These are phyloP conservation scores for Emergomyces pasteurianus DNA, from an alignment of 2,329 filamentous ascomycete species.

Conservation along the genomic window DNA sequence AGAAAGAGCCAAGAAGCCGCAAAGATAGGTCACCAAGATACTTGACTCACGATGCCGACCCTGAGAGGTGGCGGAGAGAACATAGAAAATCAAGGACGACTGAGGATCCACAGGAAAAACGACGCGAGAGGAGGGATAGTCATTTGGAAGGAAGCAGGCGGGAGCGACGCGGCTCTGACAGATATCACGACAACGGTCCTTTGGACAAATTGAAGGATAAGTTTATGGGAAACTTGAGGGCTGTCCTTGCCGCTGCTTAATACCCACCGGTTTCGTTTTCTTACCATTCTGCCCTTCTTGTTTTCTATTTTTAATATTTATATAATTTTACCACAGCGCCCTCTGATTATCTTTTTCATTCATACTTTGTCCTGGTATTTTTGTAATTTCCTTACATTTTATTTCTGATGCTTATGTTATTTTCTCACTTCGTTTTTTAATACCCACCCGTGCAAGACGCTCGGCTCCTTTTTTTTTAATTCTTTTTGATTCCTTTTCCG, in stretches of 20 bases:
- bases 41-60: not conserved
- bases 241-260: conserved; percentile 7
- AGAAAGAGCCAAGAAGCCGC: not conserved
- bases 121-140: conserved; percentile 6
- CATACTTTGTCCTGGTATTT: not conserved
- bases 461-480: not conserved
- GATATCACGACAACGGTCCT: conserved; percentile 3
- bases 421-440: not conserved
- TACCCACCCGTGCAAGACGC: not conserved
- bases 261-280: not conserved
- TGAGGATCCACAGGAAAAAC: not conserved
- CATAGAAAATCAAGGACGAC: conserved; percentile 5
- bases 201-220: conserved; percentile 6
- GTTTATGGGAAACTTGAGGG: conserved; percentile 7
- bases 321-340: not conserved
- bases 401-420: not conserved
- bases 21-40: conserved; percentile 4
- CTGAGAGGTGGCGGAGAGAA: conserved; percentile 1
- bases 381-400: not conserved
- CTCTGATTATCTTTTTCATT: not conserved
- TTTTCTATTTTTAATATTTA: not conserved
- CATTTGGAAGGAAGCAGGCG: conserved; percentile 4
- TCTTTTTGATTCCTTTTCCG: not conserved
- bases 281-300: not conserved
- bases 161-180: conserved; percentile 2